A percentile compares a stretch with the other conserved stretches of the same genome.
phyloP scores from a whole-genome alignment of 2,329 filamentous ascomycete genomes.

The Mycosphaerelloides madeirae region DNA sequence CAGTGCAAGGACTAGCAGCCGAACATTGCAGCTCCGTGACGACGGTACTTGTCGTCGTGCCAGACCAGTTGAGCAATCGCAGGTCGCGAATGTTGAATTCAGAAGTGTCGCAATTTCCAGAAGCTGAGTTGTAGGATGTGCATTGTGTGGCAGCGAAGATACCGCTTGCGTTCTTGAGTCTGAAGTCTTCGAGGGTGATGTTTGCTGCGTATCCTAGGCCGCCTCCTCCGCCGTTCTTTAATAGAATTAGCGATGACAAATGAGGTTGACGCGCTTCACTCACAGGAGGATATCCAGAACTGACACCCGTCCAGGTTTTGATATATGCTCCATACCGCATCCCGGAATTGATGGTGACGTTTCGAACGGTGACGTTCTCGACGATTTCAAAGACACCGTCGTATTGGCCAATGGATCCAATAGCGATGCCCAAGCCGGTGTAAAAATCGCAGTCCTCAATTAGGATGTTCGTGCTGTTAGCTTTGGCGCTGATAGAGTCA shows the following conservation, averaged over 20 bases:
- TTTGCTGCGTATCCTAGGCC: slow-evolving; percentile 44
- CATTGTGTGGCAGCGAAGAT: slow-evolving; percentile 26
- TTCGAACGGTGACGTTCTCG: slow-evolving; percentile 46
- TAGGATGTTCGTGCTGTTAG: slow-evolving; percentile 51
- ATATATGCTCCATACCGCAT: slow-evolving; percentile 29
- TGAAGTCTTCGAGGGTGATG: slow-evolving; percentile 34
- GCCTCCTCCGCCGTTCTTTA: slow-evolving; percentile 57
- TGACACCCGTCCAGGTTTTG: slow-evolving; percentile 57
- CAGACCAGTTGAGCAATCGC: slow-evolving; percentile 24
- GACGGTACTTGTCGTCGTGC: slow-evolving; percentile 22
- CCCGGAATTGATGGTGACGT: slow-evolving; percentile 32
- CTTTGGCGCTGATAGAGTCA: slow-evolving; percentile 51
- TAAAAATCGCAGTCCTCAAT: slow-evolving; percentile 48
- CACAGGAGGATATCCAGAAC: slow-evolving; percentile 45
- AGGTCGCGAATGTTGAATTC: slow-evolving; percentile 39
- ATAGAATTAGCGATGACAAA: no score
- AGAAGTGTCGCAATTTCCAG: slow-evolving; percentile 23
- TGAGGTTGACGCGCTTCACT: no score
- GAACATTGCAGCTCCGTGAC: slow-evolving; percentile 26
- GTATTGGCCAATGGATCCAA: slow-evolving; percentile 56
- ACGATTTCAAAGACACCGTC: slow-evolving; percentile 46
- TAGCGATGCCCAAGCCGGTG: slow-evolving; percentile 49
- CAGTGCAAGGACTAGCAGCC: slow-evolving; percentile 21
- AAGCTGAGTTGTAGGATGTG: slow-evolving; percentile 19
- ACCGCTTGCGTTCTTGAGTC: slow-evolving; percentile 19